phyloP scores from a whole-genome alignment of 768 basidiomycete species.

The Auricularia heimuer region DNA sequence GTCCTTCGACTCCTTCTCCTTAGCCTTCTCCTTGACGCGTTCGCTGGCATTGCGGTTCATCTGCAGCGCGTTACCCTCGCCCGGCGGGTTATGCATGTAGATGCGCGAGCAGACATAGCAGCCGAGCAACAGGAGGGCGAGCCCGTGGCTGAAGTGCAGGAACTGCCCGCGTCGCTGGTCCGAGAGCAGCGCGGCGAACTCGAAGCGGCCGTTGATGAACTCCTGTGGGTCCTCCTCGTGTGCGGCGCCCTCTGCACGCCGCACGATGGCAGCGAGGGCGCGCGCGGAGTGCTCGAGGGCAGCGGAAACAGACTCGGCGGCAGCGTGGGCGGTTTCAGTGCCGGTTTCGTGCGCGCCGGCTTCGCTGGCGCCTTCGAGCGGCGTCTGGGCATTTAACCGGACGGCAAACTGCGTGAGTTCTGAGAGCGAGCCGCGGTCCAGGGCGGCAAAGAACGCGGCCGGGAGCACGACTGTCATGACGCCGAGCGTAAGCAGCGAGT shows the following conservation, averaged over 20 bases:
- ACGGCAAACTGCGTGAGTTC: neutral
- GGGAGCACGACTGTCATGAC: constrained; percentile 53
- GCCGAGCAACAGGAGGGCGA: constrained; percentile 51
- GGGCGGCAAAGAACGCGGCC: constrained; percentile 55
- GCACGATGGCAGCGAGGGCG: constrained; percentile 2
- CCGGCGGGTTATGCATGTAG: constrained; percentile 63
- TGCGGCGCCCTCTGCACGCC: constrained; percentile 7
- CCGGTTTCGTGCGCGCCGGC: neutral
- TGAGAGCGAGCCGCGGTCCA: constrained; percentile 23
- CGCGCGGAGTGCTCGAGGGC: constrained; percentile 7
- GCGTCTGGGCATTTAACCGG: neutral
- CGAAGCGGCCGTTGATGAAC: neutral
- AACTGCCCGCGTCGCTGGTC: constrained; percentile 38
- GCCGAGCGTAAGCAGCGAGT: constrained; percentile 42
- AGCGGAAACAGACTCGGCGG: constrained; percentile 10
- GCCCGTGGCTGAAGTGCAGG: constrained; percentile 53
- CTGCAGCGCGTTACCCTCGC: constrained; percentile 37
- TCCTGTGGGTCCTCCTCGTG: constrained; percentile 5
- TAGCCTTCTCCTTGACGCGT: constrained; percentile 20
- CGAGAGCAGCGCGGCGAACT: constrained; percentile 22
- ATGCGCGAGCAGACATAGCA: constrained; percentile 62
- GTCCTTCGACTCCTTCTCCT: neutral
- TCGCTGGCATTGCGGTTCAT: constrained; percentile 23
- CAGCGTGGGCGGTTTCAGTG: constrained; percentile 3
- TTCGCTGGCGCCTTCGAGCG: neutral